These are phyloP conservation scores for Dalbergia oliveri DNA, from an alignment of 306 rosid species.

Conservation along the genomic window DNA sequence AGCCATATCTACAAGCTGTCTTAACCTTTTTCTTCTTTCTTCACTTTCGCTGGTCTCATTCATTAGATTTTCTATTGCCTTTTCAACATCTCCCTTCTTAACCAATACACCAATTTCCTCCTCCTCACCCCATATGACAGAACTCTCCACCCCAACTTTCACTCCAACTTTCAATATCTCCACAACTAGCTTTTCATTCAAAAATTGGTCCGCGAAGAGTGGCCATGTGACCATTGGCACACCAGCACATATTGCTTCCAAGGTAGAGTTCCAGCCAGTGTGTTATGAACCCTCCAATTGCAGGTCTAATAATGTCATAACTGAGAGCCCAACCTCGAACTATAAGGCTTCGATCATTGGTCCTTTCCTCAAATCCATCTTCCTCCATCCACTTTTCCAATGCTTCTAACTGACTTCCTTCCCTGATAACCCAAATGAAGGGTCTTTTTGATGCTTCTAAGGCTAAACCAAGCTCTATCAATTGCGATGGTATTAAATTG, in stretches of 20 bases:
- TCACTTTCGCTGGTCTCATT: constrained; percentile 48
- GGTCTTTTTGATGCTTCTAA: constrained; percentile 63
- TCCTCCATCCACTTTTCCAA: constrained; percentile 52
- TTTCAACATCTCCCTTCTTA: constrained; percentile 51
- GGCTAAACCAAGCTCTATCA: constrained; percentile 57
- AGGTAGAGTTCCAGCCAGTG: constrained; percentile 73
- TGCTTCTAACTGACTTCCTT: constrained; percentile 36
- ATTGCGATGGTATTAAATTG: constrained; percentile 33
- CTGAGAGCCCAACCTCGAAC: constrained; percentile 68
- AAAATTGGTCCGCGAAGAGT: constrained; percentile 56
- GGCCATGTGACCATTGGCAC: constrained; percentile 75
- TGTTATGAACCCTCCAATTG: constrained; percentile 63
- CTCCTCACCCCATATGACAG: constrained; percentile 40
- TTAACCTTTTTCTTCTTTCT: constrained; percentile 49
- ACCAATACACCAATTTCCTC: constrained; percentile 47
- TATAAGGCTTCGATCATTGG: constrained; percentile 42
- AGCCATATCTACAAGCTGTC: constrained; percentile 46
- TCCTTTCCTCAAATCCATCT: constrained; percentile 55
- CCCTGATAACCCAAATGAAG: constrained; percentile 66
- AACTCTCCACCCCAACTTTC: constrained; percentile 48
- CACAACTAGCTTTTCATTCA: constrained; percentile 50
- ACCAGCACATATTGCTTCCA: constrained; percentile 63
- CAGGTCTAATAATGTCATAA: constrained; percentile 55
- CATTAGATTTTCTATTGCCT: constrained; percentile 54
- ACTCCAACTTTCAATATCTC: constrained; percentile 47